Evolutionary conservation across 441 rosid species (phyloP), one percentile per base, ranked within the genome.

Genomic region (Viola pubescens): DNA sequence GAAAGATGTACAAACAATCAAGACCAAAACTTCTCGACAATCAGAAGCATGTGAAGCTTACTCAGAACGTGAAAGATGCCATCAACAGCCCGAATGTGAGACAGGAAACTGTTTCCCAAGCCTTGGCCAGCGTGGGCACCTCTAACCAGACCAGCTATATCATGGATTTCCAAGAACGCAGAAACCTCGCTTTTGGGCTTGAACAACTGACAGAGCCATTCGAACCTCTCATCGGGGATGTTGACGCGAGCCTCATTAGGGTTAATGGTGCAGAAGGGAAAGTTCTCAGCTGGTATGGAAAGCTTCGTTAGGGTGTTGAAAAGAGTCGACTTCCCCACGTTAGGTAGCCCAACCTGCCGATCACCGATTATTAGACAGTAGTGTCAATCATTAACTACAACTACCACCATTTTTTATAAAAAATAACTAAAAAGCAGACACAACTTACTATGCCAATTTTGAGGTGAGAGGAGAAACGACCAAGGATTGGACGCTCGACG

Each of bases 101-200:
- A 94, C 72, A 94, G 75, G 81, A 94, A 94, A 78, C 68, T 91
- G 78, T 94, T 94, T 67, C 99, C 99, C 80, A 94, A 69, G 16
- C 99, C 99, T 73, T 91, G 96, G 42, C 99, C 99, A 78, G 84
- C 64, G 72, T 94, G 99, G 52, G 99, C 99, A 61, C 99, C 99
- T 79, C 77, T 79, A 64, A 94, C 97, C 14, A 94, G 80, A 60
- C 99, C 98, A 73, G 98, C 99, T 58, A 94, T 94, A 74, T 94
- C 99, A 71, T 94, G 97, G 56, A 94, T 94, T 82, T 94, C 99
- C 71, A 94, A 69, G 78, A 91, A 94, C 37, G 99, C 99, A 6
- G 97, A 72, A 66, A 94, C 82, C 98, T 94, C 97, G 62, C 78
- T 83, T 76, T 94, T 94, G 2, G 99, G 99, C 77, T 90, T 85